Conservation (phyloP, 768 basidiomycete species). For the Lactarius vividus region DNA sequence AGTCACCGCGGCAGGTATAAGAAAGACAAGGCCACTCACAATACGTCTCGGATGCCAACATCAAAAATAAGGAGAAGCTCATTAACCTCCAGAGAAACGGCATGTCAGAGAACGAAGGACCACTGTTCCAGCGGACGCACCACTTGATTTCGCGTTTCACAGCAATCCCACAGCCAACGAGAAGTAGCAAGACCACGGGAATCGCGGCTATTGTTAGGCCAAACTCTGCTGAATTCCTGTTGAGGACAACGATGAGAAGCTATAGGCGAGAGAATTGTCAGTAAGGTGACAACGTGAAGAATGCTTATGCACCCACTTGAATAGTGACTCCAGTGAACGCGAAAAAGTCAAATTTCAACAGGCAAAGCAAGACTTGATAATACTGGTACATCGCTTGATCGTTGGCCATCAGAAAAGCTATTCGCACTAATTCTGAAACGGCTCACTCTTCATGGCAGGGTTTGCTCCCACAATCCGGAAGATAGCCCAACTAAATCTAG, state of each 20-base stretch:
- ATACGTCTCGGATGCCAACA: constrained; percentile 74
- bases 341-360: constrained; percentile 90
- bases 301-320: constrained; percentile 51
- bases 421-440: neutral
- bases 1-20: constrained; percentile 6
- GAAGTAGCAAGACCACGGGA: constrained; percentile 67
- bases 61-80: constrained; percentile 65
- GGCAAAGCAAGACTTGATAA: constrained; percentile 84
- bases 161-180: constrained; percentile 63
- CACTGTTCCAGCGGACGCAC: constrained; percentile 39
- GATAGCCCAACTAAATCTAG: constrained; percentile 69
- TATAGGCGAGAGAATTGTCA: constrained; percentile 32
- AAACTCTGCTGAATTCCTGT: constrained; percentile 66
- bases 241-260: constrained; percentile 79
- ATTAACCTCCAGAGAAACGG: constrained; percentile 52
- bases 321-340: constrained; percentile 84
- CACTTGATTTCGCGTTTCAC: constrained; percentile 80
- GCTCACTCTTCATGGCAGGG: constrained; percentile 76
- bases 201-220: constrained; percentile 81
- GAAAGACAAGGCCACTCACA: constrained; percentile 46
- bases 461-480: constrained; percentile 89
- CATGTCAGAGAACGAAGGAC: constrained; percentile 11
- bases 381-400: constrained; percentile 80
- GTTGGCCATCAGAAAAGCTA: constrained; percentile 16
- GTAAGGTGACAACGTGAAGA: constrained; percentile 1